Conservation (phyloP, 441 rosid species). For the Erodium moschatum region DNA sequence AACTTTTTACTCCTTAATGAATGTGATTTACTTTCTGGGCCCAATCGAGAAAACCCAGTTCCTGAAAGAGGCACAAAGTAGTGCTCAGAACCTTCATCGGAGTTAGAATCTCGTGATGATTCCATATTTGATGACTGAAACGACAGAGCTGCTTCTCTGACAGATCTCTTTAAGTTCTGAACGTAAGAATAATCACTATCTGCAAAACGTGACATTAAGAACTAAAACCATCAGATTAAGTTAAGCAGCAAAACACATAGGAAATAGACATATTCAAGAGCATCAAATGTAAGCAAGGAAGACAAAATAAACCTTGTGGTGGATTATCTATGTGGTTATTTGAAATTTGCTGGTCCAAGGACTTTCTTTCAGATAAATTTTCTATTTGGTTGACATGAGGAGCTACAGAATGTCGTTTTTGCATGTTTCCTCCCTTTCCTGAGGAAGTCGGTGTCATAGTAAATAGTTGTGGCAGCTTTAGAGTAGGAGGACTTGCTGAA, state of each 20-base stretch:
- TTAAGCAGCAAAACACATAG: neutral
- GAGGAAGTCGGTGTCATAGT: constrained; percentile 85
- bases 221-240: constrained; percentile 21
- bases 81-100: constrained; percentile 78
- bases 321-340: constrained; percentile 42
- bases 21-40: constrained; percentile 42
- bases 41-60: constrained; percentile 45
- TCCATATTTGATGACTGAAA: constrained; percentile 55
- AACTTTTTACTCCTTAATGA: constrained; percentile 43
- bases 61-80: constrained; percentile 73
- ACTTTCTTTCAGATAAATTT: constrained; percentile 49
- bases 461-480: constrained; percentile 92
- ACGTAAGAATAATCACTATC: constrained; percentile 53
- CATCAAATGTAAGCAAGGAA: constrained; percentile 15
- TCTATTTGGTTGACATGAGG: constrained; percentile 57
- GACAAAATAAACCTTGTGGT: constrained; percentile 51
- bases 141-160: constrained; percentile 77
- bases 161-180: constrained; percentile 82
- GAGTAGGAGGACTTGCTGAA: constrained; percentile 60
- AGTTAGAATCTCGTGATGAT: constrained; percentile 59
- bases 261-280: constrained; percentile 4
- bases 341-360: constrained; percentile 47
- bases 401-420: constrained; percentile 53
- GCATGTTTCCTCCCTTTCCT: constrained; percentile 67
- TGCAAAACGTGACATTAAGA: constrained; percentile 30